Conservation (phyloP, 441 rosid species). For the Erysimum cheiri region DNA sequence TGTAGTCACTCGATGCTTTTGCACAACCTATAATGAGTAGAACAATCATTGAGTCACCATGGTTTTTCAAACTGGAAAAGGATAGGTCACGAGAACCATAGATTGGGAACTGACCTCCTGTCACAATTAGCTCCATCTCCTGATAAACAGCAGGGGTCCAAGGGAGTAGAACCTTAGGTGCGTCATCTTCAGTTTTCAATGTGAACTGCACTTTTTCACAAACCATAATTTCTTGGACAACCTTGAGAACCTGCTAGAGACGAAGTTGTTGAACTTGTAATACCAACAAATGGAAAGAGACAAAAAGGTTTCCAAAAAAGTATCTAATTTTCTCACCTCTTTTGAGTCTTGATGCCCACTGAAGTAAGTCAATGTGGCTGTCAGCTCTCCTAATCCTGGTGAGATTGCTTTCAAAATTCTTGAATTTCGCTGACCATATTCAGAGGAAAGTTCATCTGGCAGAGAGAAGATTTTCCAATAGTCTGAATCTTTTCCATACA, state of each 20-base stretch:
- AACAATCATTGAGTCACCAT: slow-evolving; percentile 33
- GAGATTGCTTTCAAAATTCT: slow-evolving; percentile 70
- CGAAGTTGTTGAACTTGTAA: slow-evolving; percentile 30
- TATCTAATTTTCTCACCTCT: slow-evolving; percentile 56
- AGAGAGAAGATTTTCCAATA: slow-evolving; percentile 59
- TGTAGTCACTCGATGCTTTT: slow-evolving; percentile 76
- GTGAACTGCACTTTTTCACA: slow-evolving; percentile 76
- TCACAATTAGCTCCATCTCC: slow-evolving; percentile 81
- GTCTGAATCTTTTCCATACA: slow-evolving; percentile 62
- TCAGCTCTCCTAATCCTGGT: slow-evolving; percentile 73
- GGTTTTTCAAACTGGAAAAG: slow-evolving; percentile 33
- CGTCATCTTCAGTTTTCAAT: slow-evolving; percentile 51
- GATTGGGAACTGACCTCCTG: slow-evolving; percentile 67
- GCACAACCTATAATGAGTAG: slow-evolving; percentile 74
- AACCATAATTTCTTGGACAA: slow-evolving; percentile 79
- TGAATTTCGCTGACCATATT: slow-evolving; percentile 60
- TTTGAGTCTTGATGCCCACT: slow-evolving; percentile 56
- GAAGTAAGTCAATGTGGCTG: slow-evolving; percentile 78
- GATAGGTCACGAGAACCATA: slow-evolving; percentile 31
- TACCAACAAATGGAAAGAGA: slow-evolving; percentile 21
- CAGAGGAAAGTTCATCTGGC: slow-evolving; percentile 56
- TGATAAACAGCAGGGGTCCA: slow-evolving; percentile 88
- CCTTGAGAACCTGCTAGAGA: slow-evolving; percentile 69
- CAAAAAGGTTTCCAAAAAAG: not conserved
- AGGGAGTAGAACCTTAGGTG: slow-evolving; percentile 71